A percentile compares a stretch with the other conserved stretches of the same genome.
phyloP scores from a whole-genome alignment of 108 stramenopile genomes.

The Fragilaria crotonensis region DNA sequence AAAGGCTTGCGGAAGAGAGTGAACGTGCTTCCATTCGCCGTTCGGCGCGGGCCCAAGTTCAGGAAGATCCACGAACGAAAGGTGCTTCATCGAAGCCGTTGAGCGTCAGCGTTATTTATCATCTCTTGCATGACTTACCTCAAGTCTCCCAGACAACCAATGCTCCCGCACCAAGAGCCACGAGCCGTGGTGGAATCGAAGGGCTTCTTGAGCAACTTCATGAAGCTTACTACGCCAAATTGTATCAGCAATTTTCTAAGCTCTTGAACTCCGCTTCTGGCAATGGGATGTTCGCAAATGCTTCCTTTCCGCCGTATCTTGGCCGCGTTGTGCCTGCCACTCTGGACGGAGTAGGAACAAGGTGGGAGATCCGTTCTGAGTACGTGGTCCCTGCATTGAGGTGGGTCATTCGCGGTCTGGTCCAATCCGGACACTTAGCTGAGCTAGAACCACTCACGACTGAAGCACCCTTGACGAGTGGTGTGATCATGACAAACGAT shows the following conservation, averaged over 20 bases:
- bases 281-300: conserved; percentile 39
- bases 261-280: conserved; percentile 12
- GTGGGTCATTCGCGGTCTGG: conserved; percentile 77
- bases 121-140: not conserved
- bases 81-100: not conserved
- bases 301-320: conserved; percentile 78
- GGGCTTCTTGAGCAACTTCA: conserved; percentile 49
- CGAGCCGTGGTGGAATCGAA: conserved; percentile 54
- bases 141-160: not conserved
- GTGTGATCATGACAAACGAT: conserved; percentile 46
- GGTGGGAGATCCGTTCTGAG: conserved; percentile 75
- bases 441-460: conserved; percentile 40
- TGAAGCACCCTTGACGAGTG: conserved; percentile 34
- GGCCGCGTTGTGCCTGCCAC: conserved; percentile 53
- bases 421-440: conserved; percentile 65
- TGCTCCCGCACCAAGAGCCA: not conserved
- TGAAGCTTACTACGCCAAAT: conserved; percentile 56
- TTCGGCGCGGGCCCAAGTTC: not conserved
- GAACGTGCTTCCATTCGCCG: conserved; percentile 4
- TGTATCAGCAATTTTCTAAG: conserved; percentile 38
- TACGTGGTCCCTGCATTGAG: conserved; percentile 67
- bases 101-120: not conserved
- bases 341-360: conserved; percentile 8
- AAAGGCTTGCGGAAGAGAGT: conserved; percentile 1
- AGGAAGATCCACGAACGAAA: not conserved